Evolutionary conservation across 2,329 filamentous ascomycete genomes (phyloP), one percentile per base, ranked within the genome.

Genomic region (Calycina marina): DNA sequence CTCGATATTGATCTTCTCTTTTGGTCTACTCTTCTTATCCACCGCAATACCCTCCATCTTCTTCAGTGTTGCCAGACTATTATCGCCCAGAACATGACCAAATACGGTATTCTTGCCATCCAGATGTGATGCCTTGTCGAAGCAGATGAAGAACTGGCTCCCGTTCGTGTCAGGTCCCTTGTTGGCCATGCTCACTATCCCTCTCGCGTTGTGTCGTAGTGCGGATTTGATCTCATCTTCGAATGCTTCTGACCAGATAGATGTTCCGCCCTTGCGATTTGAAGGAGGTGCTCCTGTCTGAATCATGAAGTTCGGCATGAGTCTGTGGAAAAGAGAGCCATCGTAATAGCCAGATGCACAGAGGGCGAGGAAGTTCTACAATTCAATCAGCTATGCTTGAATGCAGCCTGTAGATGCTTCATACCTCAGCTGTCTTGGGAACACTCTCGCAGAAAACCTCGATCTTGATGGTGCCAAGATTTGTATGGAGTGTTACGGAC

Each of bases 371-470:
- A 92, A 92, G 62, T 92, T 92, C 76, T 83, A 53, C n/a, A 30
- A 10, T 13, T 25, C 9, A 16, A 26, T 39, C 39, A 31, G 33
- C 16, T 36, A 25, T 30, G 14, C 18, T 31, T 36, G 10, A 28
- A 12, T 14, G 18, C 20, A 18, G 18, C 2, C 18, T n/a, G 6
- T 13, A 14, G 17, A 28, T 25, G 18, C 20, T 20, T 22, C 31
- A 11, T 60, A 78, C 78, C 61, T 93, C 82, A 41, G 85, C 79
- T 0, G 90, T 93, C 56, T 88, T 86, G 40, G 90, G 90, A 18
- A 93, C 84, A 46, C 81, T 77, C 56, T 94, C 84, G 62, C 88
- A 96, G 61, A 94, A 96, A 44, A 98, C 65, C 57, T 96, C 90
- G 48, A 96, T 72, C 61, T 96, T 98, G 54, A 98, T 68, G 58